Evolutionary conservation across 768 basidiomycete genomes (phyloP).

Genomic region (Suillus ampliporus): DNA sequence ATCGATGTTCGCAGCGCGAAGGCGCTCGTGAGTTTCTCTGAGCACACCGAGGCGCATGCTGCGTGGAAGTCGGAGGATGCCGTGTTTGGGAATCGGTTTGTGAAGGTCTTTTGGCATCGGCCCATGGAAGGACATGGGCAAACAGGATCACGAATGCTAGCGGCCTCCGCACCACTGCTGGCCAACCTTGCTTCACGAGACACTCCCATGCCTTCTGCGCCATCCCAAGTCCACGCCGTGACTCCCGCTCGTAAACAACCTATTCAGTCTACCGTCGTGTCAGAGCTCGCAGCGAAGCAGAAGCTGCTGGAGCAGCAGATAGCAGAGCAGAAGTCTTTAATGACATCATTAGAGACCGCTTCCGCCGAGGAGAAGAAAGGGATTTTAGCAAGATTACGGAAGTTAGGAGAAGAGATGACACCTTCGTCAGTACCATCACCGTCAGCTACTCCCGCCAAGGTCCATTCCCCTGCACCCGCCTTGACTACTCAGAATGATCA

Average conservation of each 20-base stretch:
- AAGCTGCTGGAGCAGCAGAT: constrained; percentile 82
- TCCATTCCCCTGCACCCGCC: constrained; percentile 32
- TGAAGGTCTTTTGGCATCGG: constrained; percentile 95
- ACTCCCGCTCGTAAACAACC: constrained; percentile 43
- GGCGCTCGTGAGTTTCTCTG: constrained; percentile 86
- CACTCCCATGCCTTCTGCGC: constrained; percentile 17
- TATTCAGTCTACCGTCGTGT: constrained; percentile 41
- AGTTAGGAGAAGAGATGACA: constrained; percentile 82
- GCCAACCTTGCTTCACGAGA: constrained; percentile 60
- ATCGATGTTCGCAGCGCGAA: constrained; percentile 77
- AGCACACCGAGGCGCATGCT: constrained; percentile 81
- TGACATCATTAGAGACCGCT: constrained; percentile 69
- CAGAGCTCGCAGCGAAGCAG: constrained; percentile 74
- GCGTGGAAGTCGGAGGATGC: constrained; percentile 96
- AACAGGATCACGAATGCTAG: constrained; percentile 76
- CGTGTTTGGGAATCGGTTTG: constrained; percentile 93
- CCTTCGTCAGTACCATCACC: constrained; percentile 32
- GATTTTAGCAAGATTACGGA: constrained; percentile 76
- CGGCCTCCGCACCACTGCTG: constrained; percentile 78
- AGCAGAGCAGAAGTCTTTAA: constrained; percentile 85
- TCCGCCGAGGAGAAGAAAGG: constrained; percentile 76
- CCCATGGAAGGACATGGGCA: constrained; percentile 92
- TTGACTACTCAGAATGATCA: constrained; percentile 44
- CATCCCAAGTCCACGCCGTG: constrained; percentile 15
- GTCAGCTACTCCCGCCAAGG: constrained; percentile 34